These are phyloP conservation scores for Pichia paraexigua DNA, from an alignment of 805 yeast genomes.

Conservation along the genomic window DNA sequence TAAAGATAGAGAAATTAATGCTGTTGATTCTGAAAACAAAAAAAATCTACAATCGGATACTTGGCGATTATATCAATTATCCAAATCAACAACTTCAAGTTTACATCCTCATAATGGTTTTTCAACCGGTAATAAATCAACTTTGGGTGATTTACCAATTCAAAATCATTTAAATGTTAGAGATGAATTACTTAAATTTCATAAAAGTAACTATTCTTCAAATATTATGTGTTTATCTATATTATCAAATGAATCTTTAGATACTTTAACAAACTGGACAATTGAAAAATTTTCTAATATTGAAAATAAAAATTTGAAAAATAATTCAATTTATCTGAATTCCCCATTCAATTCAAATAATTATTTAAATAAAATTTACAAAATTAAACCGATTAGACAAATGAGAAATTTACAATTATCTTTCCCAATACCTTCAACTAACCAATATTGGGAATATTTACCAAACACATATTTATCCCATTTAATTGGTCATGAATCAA, in stretches of 20 bases:
- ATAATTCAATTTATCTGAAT: constrained; percentile 36
- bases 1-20: constrained; percentile 86
- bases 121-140: constrained; percentile 78
- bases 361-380: constrained; percentile 46
- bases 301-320: constrained; percentile 39
- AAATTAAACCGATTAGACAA: constrained; percentile 80
- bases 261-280: constrained; percentile 65
- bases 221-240: constrained; percentile 84
- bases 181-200: constrained; percentile 70
- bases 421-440: constrained; percentile 72
- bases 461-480: constrained; percentile 73
- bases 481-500: constrained; percentile 85
- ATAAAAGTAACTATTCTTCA: constrained; percentile 66
- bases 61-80: constrained; percentile 86
- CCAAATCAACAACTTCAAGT: constrained; percentile 63
- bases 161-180: constrained; percentile 63
- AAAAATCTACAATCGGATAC: constrained; percentile 84
- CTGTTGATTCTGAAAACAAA: constrained; percentile 94
- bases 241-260: constrained; percentile 73
- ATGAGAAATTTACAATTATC: constrained; percentile 55
- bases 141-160: constrained; percentile 63
- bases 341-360: constrained; percentile 40
- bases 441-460: constrained; percentile 53
- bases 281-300: constrained; percentile 55
- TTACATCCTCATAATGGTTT: constrained; percentile 81